Evolutionary conservation across 2,329 filamentous ascomycete species (phyloP).

Genomic region (Talaromyces sp.): DNA sequence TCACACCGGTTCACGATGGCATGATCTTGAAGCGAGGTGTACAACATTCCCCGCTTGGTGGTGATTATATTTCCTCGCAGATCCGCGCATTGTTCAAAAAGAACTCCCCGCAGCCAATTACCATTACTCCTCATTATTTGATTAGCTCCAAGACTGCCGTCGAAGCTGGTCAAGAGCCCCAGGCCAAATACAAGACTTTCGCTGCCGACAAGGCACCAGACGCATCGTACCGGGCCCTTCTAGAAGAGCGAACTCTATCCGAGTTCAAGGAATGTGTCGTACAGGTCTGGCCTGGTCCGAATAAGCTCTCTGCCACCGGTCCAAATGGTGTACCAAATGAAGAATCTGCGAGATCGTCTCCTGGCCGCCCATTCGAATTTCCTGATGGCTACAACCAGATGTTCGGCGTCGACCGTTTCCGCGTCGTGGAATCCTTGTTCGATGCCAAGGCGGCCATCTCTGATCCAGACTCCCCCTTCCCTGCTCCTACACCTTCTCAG

Average conservation of each 20-base stretch:
- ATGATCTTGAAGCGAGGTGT: slow-evolving; percentile 91
- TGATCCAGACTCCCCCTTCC: slow-evolving; percentile 47
- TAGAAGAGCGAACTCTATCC: slow-evolving; percentile 90
- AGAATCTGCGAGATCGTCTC: slow-evolving; percentile 71
- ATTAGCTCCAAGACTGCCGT: slow-evolving; percentile 86
- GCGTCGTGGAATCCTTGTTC: slow-evolving; percentile 85
- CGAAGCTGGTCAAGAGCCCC: slow-evolving; percentile 78
- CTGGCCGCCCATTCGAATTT: slow-evolving; percentile 92
- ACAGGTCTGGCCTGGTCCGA: slow-evolving; percentile 85
- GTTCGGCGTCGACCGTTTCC: slow-evolving; percentile 86
- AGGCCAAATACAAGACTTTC: slow-evolving; percentile 75
- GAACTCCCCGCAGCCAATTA: slow-evolving; percentile 67
- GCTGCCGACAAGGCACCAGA: slow-evolving; percentile 58
- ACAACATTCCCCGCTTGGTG: slow-evolving; percentile 80
- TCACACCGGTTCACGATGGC: slow-evolving; percentile 91
- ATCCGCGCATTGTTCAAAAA: slow-evolving; percentile 77
- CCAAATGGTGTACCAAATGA: slow-evolving; percentile 66
- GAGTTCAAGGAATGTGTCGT: slow-evolving; percentile 99
- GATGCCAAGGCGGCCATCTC: slow-evolving; percentile 76
- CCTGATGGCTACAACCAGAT: slow-evolving; percentile 95
- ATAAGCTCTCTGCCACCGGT: slow-evolving; percentile 59
- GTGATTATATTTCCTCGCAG: slow-evolving; percentile 87
- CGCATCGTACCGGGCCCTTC: slow-evolving; percentile 75
- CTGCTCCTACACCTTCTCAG: slow-evolving; percentile 67
- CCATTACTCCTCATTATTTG: slow-evolving; percentile 82